These are phyloP conservation scores for Fistulifera solaris DNA, from an alignment of 108 stramenopile species.

Conservation along the genomic window DNA sequence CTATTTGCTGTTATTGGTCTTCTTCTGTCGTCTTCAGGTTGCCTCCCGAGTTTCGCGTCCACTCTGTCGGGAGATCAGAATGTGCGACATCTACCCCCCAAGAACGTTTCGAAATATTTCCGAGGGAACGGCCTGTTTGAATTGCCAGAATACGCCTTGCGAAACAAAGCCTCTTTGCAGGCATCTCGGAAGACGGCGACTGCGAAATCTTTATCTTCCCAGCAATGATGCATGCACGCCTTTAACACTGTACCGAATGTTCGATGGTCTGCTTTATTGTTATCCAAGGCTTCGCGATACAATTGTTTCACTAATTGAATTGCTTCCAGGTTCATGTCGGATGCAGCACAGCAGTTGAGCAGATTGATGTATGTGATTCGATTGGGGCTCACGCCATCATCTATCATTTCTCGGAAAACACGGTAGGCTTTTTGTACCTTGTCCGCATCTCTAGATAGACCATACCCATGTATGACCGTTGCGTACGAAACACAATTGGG, in stretches of 20 bases:
- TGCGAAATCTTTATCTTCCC: conserved; percentile 11
- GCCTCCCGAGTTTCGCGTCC: conserved; percentile 18
- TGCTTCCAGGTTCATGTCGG: not conserved
- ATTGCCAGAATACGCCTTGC: conserved; percentile 12
- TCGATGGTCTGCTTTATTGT: conserved; percentile 11
- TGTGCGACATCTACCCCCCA: not conserved
- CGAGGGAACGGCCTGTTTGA: conserved; percentile 14
- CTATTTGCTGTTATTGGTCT: too few relatives aligned
- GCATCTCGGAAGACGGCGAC: conserved; percentile 13
- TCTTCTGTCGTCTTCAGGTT: not conserved
- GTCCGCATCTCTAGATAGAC: conserved; percentile 20
- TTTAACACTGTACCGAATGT: conserved; percentile 24
- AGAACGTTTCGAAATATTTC: conserved; percentile 9
- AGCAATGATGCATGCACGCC: conserved; percentile 13
- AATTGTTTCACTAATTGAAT: conserved; percentile 6
- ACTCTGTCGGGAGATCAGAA: conserved; percentile 10
- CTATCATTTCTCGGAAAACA: conserved; percentile 28
- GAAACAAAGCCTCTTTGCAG: conserved; percentile 18
- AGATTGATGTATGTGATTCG: conserved; percentile 38
- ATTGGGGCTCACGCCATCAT: conserved; percentile 24
- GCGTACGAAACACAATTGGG: conserved; percentile 38
- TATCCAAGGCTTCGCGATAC: conserved; percentile 5
- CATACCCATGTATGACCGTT: conserved; percentile 34
- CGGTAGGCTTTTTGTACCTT: conserved; percentile 23
- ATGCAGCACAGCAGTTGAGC: conserved; percentile 37